Conservation (phyloP, 2,329 filamentous ascomycete species). For the Colletotrichum cereale region DNA sequence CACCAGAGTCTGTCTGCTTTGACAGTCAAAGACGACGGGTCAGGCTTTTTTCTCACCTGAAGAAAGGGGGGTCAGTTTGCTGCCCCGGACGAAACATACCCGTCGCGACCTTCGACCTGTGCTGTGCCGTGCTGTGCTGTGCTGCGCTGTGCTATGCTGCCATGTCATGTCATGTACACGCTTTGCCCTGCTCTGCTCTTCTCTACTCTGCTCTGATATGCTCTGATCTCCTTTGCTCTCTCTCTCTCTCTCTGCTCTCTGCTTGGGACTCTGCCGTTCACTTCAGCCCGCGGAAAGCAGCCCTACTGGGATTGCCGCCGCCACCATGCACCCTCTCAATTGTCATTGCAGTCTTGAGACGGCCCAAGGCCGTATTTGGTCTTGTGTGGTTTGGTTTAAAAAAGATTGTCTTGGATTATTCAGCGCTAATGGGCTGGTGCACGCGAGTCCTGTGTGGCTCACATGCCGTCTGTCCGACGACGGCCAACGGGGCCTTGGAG, state of each 20-base stretch:
- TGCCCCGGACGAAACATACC: conserved; percentile 27
- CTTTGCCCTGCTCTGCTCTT: not conserved
- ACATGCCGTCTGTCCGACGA: conserved; percentile 18
- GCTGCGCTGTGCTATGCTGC: conserved; percentile 8
- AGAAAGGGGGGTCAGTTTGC: not conserved
- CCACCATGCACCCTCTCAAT: conserved; percentile 2
- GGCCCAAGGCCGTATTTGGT: not conserved
- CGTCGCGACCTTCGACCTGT: conserved; percentile 19
- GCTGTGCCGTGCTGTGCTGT: conserved; percentile 12
- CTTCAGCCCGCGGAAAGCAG: not conserved
- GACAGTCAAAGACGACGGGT: conserved; percentile 32
- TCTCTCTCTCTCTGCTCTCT: no score
- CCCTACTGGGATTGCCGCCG: conserved; percentile 18
- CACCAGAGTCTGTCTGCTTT: conserved; percentile 33
- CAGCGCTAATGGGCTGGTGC: conserved; percentile 31
- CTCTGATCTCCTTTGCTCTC: not conserved
- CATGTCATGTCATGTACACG: not conserved
- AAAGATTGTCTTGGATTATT: conserved; percentile 30
- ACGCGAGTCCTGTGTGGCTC: conserved; percentile 28
- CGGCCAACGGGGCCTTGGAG: conserved; percentile 29
- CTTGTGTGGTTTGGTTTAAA: not conserved
- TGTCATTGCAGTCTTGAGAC: not conserved
- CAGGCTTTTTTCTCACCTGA: conserved; percentile 32
- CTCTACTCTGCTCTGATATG: conserved; percentile 4
- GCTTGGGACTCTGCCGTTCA: no score